Conservation (phyloP, 2,329 filamentous ascomycete genomes). For the Colletotrichum sp. region DNA sequence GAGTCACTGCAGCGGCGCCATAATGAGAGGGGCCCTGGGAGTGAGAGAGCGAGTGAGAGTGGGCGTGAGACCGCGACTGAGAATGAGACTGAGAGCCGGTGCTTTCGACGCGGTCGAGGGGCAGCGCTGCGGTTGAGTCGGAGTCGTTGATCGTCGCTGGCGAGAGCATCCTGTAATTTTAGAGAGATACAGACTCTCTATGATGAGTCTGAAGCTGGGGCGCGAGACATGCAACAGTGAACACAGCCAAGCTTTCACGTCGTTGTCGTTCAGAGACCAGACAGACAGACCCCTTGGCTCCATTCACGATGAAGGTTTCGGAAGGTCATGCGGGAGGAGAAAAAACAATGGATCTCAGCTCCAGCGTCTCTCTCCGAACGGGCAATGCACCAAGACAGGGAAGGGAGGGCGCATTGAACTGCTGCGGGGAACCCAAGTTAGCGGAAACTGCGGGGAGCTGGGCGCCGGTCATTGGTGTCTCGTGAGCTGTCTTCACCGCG, state of each 20-base stretch:
- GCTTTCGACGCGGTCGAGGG: slow-evolving; percentile 1
- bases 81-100: not conserved
- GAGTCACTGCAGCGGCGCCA: not conserved
- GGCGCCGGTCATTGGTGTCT: not conserved
- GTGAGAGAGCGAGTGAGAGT: not conserved
- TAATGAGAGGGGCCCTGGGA: not conserved
- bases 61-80: not conserved
- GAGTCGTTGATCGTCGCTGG: not conserved
- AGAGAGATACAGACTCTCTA: not conserved
- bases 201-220: not conserved
- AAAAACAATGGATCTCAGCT: not conserved
- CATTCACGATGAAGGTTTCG: not conserved
- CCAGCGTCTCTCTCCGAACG: not conserved
- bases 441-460: slow-evolving; percentile 3
- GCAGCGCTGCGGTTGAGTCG: not conserved
- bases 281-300: not conserved
- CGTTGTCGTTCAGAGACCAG: not conserved
- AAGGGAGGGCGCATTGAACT: not conserved
- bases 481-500: not conserved
- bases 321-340: slow-evolving; percentile 4
- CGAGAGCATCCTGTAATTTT: not conserved
- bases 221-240: not conserved
- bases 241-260: not conserved
- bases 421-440: slow-evolving; percentile 11
- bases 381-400: not conserved